Evolutionary conservation across 306 rosid species (phyloP), one percentile per base, ranked within the genome.

Genomic region (Lagenaria siceraria): DNA sequence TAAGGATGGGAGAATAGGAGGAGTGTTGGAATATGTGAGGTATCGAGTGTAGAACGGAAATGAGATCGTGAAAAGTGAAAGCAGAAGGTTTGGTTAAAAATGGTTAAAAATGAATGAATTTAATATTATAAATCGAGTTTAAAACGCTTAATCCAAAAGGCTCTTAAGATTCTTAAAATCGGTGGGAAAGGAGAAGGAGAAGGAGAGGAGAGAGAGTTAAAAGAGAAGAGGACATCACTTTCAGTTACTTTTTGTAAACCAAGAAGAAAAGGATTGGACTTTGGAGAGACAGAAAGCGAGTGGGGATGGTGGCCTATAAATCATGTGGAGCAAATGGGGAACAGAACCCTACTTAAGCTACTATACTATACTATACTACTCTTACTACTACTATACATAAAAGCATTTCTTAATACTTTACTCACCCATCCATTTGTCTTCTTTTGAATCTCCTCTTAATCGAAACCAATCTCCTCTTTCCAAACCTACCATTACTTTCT

Each of bases 241-340:
- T 89, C 93, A 81, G 61, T 52, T 33, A 76, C 91, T 84, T 89
- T 85, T 80, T 53, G 75, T 22, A 70, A 70, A 21, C 55, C 75
- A 70, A 70, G 15, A 70, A 70, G 15, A 71, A 19, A 36, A 25
- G 3, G 78, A 46, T 42, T 59, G n/a, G 55, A 51, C 55, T 51
- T 51, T 51, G 55, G 24, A 11, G 21, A 42, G 35, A 68, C 72
- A 64, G 29, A 68, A 68, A 68, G 74, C 19, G 54, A 42, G 74
- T 38, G 56, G 36, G 9, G 58, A 7, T 36, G n/a, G 56, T 71
- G 79, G 29, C 83, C 87, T 85, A 78, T 79, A 38, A 76, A 51
- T 43, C 11, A 17, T 85, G 86, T 80, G 76, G 22, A 46, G 46
- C 42, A 53, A 82, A 58, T 79, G 81, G 90, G 90, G 79, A 82